phyloP scores from a whole-genome alignment of 768 basidiomycete species.

The Boletellus ananas region DNA sequence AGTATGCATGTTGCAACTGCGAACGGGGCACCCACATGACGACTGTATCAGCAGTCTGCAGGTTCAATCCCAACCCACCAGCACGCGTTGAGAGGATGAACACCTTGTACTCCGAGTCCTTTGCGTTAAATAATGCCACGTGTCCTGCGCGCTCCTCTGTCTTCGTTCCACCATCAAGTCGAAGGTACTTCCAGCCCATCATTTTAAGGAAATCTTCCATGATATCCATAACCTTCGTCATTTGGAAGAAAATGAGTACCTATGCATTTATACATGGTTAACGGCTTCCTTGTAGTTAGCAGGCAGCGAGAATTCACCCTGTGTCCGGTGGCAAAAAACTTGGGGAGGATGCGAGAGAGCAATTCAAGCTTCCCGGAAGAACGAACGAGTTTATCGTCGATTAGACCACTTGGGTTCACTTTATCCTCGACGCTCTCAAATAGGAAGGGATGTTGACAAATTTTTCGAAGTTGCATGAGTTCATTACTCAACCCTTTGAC shows the following conservation, averaged over 20 bases:
- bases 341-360: slow-evolving; percentile 86
- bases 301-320: slow-evolving; percentile 47
- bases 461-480: slow-evolving; percentile 97
- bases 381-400: slow-evolving; percentile 83
- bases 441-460: slow-evolving; percentile 96
- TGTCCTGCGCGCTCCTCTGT: slow-evolving; percentile 90
- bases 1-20: slow-evolving; percentile 1
- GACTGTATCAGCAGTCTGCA: slow-evolving; percentile 96
- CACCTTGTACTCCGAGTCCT: slow-evolving; percentile 79
- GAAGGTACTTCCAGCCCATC: slow-evolving; percentile 82
- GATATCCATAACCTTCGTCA: slow-evolving; percentile 99
- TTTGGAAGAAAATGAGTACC: slow-evolving; percentile 99
- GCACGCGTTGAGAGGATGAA: slow-evolving; percentile 94
- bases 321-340: slow-evolving; percentile 90
- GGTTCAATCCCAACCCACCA: slow-evolving; percentile 89
- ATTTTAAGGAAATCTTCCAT: slow-evolving; percentile 93
- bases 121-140: slow-evolving; percentile 86
- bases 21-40: slow-evolving; percentile 64
- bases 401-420: slow-evolving; percentile 76
- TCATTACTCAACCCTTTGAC: slow-evolving; percentile 92
- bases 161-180: slow-evolving; percentile 95
- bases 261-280: slow-evolving; percentile 27
- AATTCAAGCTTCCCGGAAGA: slow-evolving; percentile 93
- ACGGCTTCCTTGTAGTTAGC: neutral
- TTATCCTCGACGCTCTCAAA: slow-evolving; percentile 95